phyloP scores from a whole-genome alignment of 1,284 basidiomycete genomes.

The Irpex sp. region DNA sequence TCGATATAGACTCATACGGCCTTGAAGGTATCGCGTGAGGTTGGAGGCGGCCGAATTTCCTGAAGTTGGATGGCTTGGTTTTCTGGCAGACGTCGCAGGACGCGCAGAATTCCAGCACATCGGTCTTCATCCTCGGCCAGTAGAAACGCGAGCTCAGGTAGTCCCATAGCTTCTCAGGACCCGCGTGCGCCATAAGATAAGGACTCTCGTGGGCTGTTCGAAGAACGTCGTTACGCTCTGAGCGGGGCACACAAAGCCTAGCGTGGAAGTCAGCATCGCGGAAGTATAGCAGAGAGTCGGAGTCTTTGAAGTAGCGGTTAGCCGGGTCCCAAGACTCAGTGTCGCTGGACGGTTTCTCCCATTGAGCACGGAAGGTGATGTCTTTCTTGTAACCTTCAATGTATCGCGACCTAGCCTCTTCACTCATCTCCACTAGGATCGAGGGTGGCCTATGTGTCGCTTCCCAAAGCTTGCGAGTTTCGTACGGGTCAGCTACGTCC shows the following conservation, averaged over 20 bases:
- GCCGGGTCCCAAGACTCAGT: constrained; percentile 5
- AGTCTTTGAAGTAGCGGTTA: constrained; percentile 13
- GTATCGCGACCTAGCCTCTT: background rate
- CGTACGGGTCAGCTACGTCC: too few relatives aligned
- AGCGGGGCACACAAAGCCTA: too few relatives aligned
- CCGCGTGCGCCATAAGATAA: constrained; percentile 25
- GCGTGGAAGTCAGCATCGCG: constrained; percentile 15
- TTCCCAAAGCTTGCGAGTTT: constrained; percentile 1
- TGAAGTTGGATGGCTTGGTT: background rate
- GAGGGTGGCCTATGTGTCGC: background rate
- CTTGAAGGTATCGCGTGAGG: too few relatives aligned
- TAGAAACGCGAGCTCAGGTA: constrained; percentile 21
- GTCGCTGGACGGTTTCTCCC: background rate
- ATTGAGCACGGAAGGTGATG: background rate
- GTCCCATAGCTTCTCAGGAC: constrained; percentile 21
- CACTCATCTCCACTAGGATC: background rate
- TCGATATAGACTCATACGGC: constrained; percentile 20
- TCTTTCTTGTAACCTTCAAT: background rate
- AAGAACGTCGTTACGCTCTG: background rate
- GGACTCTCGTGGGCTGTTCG: constrained; percentile 3
- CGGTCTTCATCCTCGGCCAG: constrained; percentile 28
- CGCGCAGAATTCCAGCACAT: constrained; percentile 20
- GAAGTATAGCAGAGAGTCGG: constrained; percentile 17
- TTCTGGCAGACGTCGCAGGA: constrained; percentile 36
- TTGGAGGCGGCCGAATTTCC: background rate